Base-by-base conservation (phyloP, 1,284 basidiomycete species). In the Ceraceosorus bombacis region DNA sequence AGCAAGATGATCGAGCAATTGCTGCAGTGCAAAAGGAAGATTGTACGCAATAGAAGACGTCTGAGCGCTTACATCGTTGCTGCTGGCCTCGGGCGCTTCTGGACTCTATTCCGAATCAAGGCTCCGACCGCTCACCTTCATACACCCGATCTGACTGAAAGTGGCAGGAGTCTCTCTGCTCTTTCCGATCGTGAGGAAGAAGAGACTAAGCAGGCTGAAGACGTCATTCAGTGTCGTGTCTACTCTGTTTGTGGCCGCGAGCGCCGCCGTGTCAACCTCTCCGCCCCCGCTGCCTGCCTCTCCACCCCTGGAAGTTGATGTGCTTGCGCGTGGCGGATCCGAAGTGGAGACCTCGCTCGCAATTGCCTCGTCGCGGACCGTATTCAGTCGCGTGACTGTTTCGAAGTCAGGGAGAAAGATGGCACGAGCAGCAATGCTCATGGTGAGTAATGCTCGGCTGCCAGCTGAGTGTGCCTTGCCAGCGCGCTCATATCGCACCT, bases 321-420 rank as follows among this genome's bases (percentile, higher is more conserved):
- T 27, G 27, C 27, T 27, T 27, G 27, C 27, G 17, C 50, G 40
- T 17, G 59, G 43, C n/a, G 52, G 58, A 12, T 61, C 62, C 15
- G 41, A 43, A 12, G 37, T 58, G 54, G 12, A 57, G 51, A n/a
- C 52, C 49, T 27, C 53, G 49, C 51, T 62, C 49, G 52, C 66
- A 50, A 68, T 64, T 53, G 60, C 65, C 77, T 76, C 78, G 73
- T 95, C 89, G 60, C 94, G 85, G 56, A 96, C 86, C 67, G 88
- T 86, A 79, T 97, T 97, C 56, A 98, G 82, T 73, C 85, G 89
- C 39, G 89, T 92, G 61, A 97, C 92, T 94, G 77, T 8, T 8
- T 53, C 41, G 7, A 15, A 12, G 27, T 27, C 12, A 48, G 27
- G 40, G 55, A 43, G 17, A 40, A 73, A 81, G 51, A 37, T 46